phyloP scores from a whole-genome alignment of 2,329 filamentous ascomycete species.

The Alternaria burnsii region DNA sequence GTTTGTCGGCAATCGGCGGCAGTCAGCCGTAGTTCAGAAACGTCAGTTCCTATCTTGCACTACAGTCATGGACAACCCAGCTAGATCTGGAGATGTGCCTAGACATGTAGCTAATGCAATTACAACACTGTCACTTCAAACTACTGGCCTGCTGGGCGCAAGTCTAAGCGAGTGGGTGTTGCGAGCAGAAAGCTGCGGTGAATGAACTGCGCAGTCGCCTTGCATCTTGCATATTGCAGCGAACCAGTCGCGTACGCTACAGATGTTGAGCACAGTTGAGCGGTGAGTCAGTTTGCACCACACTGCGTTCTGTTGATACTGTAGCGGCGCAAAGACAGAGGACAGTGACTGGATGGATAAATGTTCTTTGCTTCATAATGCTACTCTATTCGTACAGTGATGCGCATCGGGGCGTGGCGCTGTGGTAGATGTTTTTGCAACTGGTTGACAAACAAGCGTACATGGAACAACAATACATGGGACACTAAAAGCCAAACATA shows the following conservation, averaged over 20 bases:
- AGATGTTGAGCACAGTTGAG: constrained; percentile 11
- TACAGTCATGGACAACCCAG: neutral
- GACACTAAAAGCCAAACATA: constrained; percentile 3
- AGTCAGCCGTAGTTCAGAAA: constrained; percentile 8
- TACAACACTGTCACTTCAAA: neutral
- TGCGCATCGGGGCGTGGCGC: neutral
- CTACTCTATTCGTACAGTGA: constrained; percentile 13
- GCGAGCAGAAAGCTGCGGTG: constrained; percentile 9
- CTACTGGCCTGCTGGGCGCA: constrained; percentile 1
- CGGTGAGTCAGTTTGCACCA: constrained; percentile 22
- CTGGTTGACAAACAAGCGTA: constrained; percentile 2
- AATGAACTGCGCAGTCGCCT: constrained; percentile 10
- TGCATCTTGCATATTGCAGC: constrained; percentile 17
- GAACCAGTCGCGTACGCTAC: constrained; percentile 10
- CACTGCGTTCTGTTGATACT: neutral
- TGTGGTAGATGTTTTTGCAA: neutral
- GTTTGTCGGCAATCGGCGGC: constrained; percentile 13
- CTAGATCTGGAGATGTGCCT: neutral
- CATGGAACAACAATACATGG: constrained; percentile 13
- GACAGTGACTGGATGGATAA: neutral
- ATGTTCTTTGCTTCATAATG: constrained; percentile 4
- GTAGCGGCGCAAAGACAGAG: neutral
- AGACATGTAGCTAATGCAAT: constrained; percentile 1
- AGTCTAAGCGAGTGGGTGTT: constrained; percentile 9
- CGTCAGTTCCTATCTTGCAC: constrained; percentile 1